These are phyloP conservation scores for Trypanosoma lewisi DNA, from an alignment of 208 protist species.

Conservation along the genomic window DNA sequence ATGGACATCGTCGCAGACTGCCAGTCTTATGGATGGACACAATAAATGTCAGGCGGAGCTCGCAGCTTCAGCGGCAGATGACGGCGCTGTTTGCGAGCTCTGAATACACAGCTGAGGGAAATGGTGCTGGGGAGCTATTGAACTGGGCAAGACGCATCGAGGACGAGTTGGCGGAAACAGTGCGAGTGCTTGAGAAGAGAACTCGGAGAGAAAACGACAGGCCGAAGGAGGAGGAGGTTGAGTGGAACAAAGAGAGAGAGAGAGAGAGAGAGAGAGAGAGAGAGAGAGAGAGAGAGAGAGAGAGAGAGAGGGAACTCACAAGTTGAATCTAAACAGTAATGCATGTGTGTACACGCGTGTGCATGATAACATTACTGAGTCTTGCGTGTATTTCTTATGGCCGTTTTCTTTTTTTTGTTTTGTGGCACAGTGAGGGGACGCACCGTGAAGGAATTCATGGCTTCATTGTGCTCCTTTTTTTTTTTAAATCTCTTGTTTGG, in stretches of 20 bases:
- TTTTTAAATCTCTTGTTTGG: too few relatives aligned
- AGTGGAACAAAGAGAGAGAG: neutral
- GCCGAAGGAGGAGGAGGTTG: conserved; percentile 4
- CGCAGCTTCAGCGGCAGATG: conserved; percentile 17
- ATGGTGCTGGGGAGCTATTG: conserved; percentile 24
- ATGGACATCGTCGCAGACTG: neutral
- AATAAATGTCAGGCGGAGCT: conserved; percentile 13
- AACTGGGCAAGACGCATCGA: conserved; percentile 23
- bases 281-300: too few relatives aligned
- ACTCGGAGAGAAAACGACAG: conserved; percentile 13
- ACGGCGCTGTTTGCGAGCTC: conserved; percentile 11
- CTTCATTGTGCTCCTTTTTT: too few relatives aligned
- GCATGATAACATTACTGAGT: too few relatives aligned
- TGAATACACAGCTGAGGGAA: conserved; percentile 21
- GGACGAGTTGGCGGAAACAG: conserved; percentile 17
- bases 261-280: neutral
- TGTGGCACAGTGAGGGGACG: too few relatives aligned
- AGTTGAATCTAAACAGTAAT: too few relatives aligned
- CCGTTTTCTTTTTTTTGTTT: too few relatives aligned
- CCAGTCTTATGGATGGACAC: conserved; percentile 1
- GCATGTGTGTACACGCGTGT: too few relatives aligned
- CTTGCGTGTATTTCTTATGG: too few relatives aligned
- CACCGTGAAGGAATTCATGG: too few relatives aligned
- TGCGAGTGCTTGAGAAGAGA: conserved; percentile 14
- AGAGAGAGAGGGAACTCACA: too few relatives aligned